Evolutionary conservation across 257 asterid genomes (phyloP).

Genomic region (Nicotiana sylvestris): DNA sequence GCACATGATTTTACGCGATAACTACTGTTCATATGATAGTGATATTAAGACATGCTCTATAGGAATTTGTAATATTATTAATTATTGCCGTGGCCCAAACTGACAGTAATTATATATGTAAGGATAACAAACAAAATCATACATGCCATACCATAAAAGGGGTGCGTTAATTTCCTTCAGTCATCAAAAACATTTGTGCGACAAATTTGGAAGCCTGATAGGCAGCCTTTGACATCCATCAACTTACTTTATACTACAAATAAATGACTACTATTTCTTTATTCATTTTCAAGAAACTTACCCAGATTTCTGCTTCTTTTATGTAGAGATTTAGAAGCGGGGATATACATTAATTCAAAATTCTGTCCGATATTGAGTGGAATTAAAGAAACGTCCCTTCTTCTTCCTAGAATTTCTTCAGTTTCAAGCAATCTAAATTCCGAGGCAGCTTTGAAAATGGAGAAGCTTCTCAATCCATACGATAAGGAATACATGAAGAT

Average conservation of each 20-base stretch:
- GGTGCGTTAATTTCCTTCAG: background rate
- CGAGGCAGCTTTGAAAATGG: conserved; percentile 35
- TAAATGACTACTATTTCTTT: background rate
- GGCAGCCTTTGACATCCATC: conserved; percentile 3
- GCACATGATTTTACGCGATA: background rate
- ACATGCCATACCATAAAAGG: conserved; percentile 4
- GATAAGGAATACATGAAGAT: conserved; percentile 81
- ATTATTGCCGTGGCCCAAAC: background rate
- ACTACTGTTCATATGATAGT: background rate
- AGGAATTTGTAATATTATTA: background rate
- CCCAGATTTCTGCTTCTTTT: conserved; percentile 1
- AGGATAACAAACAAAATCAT: background rate
- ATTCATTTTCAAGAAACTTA: background rate
- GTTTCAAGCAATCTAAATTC: background rate
- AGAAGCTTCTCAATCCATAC: conserved; percentile 54
- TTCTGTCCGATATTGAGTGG: background rate
- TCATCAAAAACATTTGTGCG: background rate
- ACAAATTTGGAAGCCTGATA: background rate
- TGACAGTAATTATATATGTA: conserved; percentile 5
- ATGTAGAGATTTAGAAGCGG: background rate
- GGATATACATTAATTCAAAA: background rate
- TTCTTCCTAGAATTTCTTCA: background rate
- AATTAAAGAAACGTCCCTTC: background rate
- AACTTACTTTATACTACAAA: background rate
- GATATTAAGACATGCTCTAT: background rate